Base-by-base conservation (phyloP, 2,329 filamentous ascomycete genomes). In the Pyricularia grisea region DNA sequence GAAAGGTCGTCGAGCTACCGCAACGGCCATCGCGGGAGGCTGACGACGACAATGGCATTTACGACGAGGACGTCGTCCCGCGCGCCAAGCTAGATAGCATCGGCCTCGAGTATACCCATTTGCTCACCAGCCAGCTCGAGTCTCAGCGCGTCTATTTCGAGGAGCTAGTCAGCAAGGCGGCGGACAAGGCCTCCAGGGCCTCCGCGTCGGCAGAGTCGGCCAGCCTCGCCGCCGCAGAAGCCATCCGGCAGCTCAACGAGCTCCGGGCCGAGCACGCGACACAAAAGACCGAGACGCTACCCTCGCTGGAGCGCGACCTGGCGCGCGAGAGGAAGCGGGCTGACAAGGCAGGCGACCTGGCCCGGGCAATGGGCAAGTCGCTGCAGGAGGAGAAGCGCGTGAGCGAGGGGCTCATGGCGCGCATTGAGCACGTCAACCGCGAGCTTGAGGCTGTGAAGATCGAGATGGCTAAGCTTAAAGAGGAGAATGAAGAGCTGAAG, bases 111-210 rank as follows among this genome's bases (percentile, higher is more conserved):
- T 99, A 98, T 78, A 95, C 94, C 0, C 94, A 97, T 76, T 87
- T 99, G 1, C 87, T 99, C 12, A 96, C 92, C 3, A 94, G 90
- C 70, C 95, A 99, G 76, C 87, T 99, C 2, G 95, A 98, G 77
- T 93, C 90, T 63, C 95, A 99, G 77, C 88, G 95, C 11, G 85
- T 92, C 0, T 99, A 98, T 79, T 99, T 97, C 74, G 94, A 98
- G 77, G 94, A 97, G 73, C 88, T 97, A 77, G 86, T 99, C 68
- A 90, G 90, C 74, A 93, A 96, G 72, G 92, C 93, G 0, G 93
- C 91, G 0, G 92, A 97, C 78, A 98, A 98, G 80, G 94, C 94
- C 0, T 86, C 89, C 1, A 88, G 90, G 74, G 92, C 94, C 0
- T 84, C 87, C 0, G 83, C 87, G 0, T 83, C 87, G 0, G 92